A percentile compares a stretch with the other conserved stretches of the same genome.
phyloP scores from a whole-genome alignment of 768 basidiomycete species.

The Cystofilobasidium bisporidii region DNA sequence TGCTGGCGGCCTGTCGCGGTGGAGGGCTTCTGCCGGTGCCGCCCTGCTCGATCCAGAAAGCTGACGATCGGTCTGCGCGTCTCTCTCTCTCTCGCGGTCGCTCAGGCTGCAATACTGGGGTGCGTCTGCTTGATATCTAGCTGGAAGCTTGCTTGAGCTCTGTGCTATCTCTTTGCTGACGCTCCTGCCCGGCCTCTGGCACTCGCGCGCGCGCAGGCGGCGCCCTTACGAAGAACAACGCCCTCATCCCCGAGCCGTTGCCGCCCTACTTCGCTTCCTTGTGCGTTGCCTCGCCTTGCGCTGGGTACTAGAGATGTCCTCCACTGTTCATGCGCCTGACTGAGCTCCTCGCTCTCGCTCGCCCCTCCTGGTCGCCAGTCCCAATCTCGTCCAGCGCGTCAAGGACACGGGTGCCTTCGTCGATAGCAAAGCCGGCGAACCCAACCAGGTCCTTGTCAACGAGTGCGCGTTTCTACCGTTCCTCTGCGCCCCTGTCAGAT shows the following conservation, averaged over 20 bases:
- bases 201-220: slow-evolving; percentile 48
- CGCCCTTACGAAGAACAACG: slow-evolving; percentile 53
- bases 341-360: no score
- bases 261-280: slow-evolving; percentile 61
- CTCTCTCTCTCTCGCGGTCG: not conserved
- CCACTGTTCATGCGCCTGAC: no score
- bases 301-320: no score
- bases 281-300: no score
- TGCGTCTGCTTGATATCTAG: slow-evolving; percentile 20
- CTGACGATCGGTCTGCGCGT: no score
- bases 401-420: slow-evolving; percentile 55
- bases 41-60: no score
- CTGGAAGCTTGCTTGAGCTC: no score
- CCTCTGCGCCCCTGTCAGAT: no score
- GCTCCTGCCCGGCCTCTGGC: not conserved
- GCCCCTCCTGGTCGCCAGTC: slow-evolving; percentile 46
- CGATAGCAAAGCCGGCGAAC: slow-evolving; percentile 54
- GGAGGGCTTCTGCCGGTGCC: no score
- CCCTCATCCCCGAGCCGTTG: slow-evolving; percentile 58
- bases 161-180: not conserved
- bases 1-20: no score
- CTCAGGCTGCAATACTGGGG: slow-evolving; percentile 29
- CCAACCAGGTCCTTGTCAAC: slow-evolving; percentile 85
- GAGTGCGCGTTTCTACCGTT: slow-evolving; percentile 47
- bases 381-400: slow-evolving; percentile 65